Evolutionary conservation across 331 rosid genomes (phyloP).

Genomic region (Arachis monticola): DNA sequence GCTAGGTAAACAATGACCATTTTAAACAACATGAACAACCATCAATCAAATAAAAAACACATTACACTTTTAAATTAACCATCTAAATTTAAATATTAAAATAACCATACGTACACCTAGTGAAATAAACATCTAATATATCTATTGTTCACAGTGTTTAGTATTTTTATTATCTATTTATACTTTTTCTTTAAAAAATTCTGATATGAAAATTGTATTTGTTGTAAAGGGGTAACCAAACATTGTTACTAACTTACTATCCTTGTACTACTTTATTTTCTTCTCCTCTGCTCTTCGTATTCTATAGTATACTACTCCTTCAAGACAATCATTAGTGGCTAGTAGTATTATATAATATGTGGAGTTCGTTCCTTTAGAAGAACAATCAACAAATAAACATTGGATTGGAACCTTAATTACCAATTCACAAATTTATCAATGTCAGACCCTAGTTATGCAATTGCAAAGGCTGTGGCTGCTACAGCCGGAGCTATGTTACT

Average conservation of each 20-base stretch:
- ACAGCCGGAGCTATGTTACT: conserved; percentile 53
- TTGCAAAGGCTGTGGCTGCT: conserved; percentile 57
- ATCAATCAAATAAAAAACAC: no score
- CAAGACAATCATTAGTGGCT: neutral
- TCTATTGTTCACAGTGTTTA: no score
- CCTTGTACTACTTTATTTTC: conserved; percentile 21
- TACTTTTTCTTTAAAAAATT: no score
- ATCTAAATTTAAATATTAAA: no score
- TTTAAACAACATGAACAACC: no score
- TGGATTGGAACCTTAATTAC: neutral
- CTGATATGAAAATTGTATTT: no score
- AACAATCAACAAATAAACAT: conserved; percentile 16
- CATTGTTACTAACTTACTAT: neutral
- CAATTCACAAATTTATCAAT: conserved; percentile 35
- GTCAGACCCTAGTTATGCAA: conserved; percentile 38
- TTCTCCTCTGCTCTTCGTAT: conserved; percentile 1
- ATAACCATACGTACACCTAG: no score
- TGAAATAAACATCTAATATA: no score
- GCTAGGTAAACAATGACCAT: no score
- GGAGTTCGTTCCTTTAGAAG: neutral
- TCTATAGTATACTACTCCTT: neutral
- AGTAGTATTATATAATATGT: neutral
- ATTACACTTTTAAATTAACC: no score
- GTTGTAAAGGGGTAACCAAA: no score
- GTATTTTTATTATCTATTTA: no score